Evolutionary conservation across 306 rosid species (phyloP), one percentile per base, ranked within the genome.

Genomic region (Lathyrus aphaca): DNA sequence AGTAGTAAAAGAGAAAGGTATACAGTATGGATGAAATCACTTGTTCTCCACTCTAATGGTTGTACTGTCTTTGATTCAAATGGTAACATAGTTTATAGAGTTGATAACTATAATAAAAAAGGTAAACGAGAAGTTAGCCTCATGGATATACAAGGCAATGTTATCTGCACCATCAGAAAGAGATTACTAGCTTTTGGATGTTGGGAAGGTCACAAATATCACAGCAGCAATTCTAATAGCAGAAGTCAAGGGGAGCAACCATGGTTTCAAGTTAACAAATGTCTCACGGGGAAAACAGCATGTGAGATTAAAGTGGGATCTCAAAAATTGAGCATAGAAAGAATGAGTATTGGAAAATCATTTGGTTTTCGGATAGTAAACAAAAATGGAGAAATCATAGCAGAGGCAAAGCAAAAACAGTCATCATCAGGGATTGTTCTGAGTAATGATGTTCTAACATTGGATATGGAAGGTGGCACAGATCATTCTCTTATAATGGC

Each of bases 1-100:
- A 63, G 59, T 11, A 58, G 78, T 10, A 51, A 68, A 60, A 83
- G 86, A 72, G 95, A 85, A 74, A 84, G 74, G 15, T 88, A 79
- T 32, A 94, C 98, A 6, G 58, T 94, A 11, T 94, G 98, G 98
- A 87, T 94, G 97, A 90, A 94, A 75, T 94, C 97, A 10, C 92
- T 94, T 6, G 85, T 90, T 9, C 82, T 72, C 48, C 91, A 90
- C 39, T 72, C 92, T 8, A 90, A 94, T 73, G 98, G 98, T 4
- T 88, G 94, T 90, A 93, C 98, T 0, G 88, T 88, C 54, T 94
- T 79, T 46, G 82, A 90, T 51, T 81, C 94, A 55, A 82, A 75
- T 0, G 98, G 98, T 0, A 77, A 81, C 19, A 81, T 94, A 18
- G 92, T 85, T 27, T 90, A 82, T 44, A 77, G 98, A 9, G 96